Evolutionary conservation across 2,329 filamentous ascomycete genomes (phyloP).

Genomic region (Neobulgaria alba): DNA sequence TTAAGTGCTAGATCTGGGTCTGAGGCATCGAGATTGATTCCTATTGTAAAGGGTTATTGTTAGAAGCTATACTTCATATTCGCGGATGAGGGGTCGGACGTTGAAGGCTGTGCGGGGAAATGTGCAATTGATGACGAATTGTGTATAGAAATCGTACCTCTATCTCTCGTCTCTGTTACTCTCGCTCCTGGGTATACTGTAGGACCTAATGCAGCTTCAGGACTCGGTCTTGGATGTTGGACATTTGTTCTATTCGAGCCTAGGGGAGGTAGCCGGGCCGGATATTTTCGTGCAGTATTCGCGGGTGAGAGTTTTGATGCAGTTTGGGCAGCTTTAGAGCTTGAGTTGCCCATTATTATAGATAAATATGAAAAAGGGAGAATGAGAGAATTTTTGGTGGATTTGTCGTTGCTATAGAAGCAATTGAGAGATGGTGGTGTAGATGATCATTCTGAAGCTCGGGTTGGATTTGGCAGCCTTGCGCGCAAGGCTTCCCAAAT

Average conservation of each 20-base stretch:
- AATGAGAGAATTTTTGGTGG: no score
- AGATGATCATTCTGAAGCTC: no score
- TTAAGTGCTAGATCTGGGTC: constrained; percentile 16
- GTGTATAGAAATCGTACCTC: constrained; percentile 15
- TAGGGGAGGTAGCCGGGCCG: constrained; percentile 19
- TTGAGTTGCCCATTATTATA: constrained; percentile 20
- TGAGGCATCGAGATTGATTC: constrained; percentile 7
- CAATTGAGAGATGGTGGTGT: no score
- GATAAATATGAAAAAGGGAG: no score
- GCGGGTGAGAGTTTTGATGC: constrained; percentile 10
- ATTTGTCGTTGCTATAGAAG: no score
- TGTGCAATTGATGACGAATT: no score
- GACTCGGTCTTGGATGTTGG: constrained; percentile 1
- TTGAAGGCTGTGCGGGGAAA: no score
- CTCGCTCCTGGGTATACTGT: constrained; percentile 10
- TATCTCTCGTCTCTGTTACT: constrained; percentile 3
- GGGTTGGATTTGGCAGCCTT: no score
- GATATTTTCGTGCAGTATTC: constrained; percentile 24
- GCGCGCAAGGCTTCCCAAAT: no score
- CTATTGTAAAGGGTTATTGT: constrained; percentile 6
- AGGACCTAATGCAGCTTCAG: constrained; percentile 5
- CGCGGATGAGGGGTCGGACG: no score
- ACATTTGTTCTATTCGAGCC: constrained; percentile 7
- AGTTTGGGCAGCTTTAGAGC: constrained; percentile 22
- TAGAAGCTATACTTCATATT: not conserved